Evolutionary conservation across 192 early-diverging fungal genomes (phyloP).

Genomic region (Backusella morwellensis): DNA sequence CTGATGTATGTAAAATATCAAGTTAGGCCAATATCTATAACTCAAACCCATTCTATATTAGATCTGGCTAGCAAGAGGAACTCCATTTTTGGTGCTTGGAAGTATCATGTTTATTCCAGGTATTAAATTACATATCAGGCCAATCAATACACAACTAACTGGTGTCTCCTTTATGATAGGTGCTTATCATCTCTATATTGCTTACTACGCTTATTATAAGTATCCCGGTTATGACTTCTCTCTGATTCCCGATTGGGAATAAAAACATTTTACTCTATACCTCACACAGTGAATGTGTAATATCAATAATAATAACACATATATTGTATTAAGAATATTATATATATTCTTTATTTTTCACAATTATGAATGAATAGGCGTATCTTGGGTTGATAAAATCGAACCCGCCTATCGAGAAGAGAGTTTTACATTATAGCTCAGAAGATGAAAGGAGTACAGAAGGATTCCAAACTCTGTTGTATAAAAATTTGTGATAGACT

Average conservation of each 20-base stretch:
- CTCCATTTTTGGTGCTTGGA: slow-evolving; percentile 50
- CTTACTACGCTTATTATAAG: slow-evolving; percentile 55
- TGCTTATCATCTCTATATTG: slow-evolving; percentile 49
- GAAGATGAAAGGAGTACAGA: no score
- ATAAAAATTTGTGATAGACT: no score
- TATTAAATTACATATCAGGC: neutral
- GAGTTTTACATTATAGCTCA: no score
- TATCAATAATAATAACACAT: no score
- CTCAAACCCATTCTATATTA: slow-evolving; percentile 3
- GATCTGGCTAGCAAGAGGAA: slow-evolving; percentile 54
- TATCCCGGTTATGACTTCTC: slow-evolving; percentile 55
- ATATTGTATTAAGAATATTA: no score
- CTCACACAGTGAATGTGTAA: no score
- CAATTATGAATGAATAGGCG: no score
- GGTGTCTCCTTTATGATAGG: slow-evolving; percentile 31
- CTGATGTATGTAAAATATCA: slow-evolving; percentile 37
- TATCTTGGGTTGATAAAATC: no score
- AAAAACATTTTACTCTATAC: no score
- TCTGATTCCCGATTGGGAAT: slow-evolving; percentile 25
- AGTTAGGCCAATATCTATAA: neutral
- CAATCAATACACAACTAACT: neutral
- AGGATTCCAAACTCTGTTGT: no score
- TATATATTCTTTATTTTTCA: no score
- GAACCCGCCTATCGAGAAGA: no score
- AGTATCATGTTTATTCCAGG: slow-evolving; percentile 59